phyloP scores from a whole-genome alignment of 768 basidiomycete species.

The Lyophyllum atratum region DNA sequence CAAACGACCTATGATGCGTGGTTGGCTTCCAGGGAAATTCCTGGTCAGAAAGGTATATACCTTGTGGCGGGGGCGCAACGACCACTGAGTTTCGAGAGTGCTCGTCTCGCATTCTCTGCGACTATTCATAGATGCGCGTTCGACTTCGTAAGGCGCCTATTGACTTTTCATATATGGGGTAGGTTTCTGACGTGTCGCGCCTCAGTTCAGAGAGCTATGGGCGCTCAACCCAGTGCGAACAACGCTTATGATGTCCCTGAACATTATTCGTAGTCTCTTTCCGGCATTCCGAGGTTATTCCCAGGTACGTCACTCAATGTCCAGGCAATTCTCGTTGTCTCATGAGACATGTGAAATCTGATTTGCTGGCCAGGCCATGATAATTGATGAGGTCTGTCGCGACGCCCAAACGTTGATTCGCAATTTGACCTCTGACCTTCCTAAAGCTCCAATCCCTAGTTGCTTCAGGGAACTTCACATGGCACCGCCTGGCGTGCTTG shows the following conservation, averaged over 20 bases:
- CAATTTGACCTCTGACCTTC: constrained; percentile 14
- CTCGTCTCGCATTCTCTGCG: constrained; percentile 51
- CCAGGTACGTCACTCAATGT: constrained; percentile 45
- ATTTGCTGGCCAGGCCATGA: constrained; percentile 52
- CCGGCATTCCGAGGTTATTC: constrained; percentile 86
- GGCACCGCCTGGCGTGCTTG: constrained; percentile 61
- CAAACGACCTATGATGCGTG: constrained; percentile 52
- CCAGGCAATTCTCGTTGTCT: not conserved
- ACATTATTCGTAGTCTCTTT: constrained; percentile 72
- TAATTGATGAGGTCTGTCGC: constrained; percentile 75
- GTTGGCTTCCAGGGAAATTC: constrained; percentile 56
- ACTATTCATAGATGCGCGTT: constrained; percentile 56
- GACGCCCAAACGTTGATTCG: constrained; percentile 13
- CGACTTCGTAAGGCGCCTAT: constrained; percentile 46
- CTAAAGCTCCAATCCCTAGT: constrained; percentile 68
- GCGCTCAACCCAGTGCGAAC: constrained; percentile 68
- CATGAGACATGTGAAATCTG: constrained; percentile 18
- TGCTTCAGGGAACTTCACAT: constrained; percentile 71
- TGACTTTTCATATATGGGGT: constrained; percentile 4
- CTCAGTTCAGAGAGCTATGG: constrained; percentile 44
- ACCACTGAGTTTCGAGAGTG: constrained; percentile 56
- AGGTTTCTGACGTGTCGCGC: constrained; percentile 12
- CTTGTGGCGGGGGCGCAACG: constrained; percentile 73
- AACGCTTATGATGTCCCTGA: constrained; percentile 68
- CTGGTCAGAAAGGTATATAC: constrained; percentile 43